These are phyloP conservation scores for Aspergillus pseudoglaucus DNA, from an alignment of 2,329 filamentous ascomycete species.

Conservation along the genomic window DNA sequence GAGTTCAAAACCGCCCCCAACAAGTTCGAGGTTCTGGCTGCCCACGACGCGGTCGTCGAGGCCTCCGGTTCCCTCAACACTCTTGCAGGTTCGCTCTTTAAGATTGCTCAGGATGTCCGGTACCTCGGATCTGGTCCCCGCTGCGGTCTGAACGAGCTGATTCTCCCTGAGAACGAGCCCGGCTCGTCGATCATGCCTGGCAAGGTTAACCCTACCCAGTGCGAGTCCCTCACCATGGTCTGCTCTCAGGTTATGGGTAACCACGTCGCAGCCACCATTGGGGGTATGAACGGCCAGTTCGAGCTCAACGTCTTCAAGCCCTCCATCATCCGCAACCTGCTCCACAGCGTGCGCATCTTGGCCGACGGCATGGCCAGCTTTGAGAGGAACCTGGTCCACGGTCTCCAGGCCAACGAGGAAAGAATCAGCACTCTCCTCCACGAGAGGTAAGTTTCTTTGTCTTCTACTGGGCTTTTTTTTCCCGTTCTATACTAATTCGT, in stretches of 20 bases:
- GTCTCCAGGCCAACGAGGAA: constrained; percentile 87
- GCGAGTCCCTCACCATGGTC: constrained; percentile 95
- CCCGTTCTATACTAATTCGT: constrained; percentile 14
- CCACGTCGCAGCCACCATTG: constrained; percentile 85
- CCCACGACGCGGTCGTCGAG: constrained; percentile 93
- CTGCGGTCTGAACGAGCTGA: constrained; percentile 89
- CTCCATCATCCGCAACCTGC: constrained; percentile 85
- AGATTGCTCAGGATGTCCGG: constrained; percentile 96
- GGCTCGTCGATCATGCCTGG: constrained; percentile 98
- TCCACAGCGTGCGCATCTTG: constrained; percentile 84
- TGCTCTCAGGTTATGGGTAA: constrained; percentile 98
- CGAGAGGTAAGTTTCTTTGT: constrained; percentile 64
- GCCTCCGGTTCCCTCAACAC: constrained; percentile 92
- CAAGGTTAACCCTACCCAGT: constrained; percentile 99
- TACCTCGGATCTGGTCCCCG: constrained; percentile 94
- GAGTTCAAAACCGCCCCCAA: constrained; percentile 95
- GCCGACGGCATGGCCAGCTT: constrained; percentile 92
- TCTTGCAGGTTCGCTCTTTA: constrained; percentile 82
- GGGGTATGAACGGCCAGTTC: constrained; percentile 96
- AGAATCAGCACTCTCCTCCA: constrained; percentile 85
- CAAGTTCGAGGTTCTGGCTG: constrained; percentile 96
- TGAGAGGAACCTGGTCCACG: constrained; percentile 83
- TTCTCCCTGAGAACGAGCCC: constrained; percentile 94
- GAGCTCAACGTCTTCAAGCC: constrained; percentile 99
- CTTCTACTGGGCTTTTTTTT: not conserved